These are phyloP conservation scores for Amorphotheca resinae DNA, from an alignment of 495 filamentous ascomycete species.

Conservation along the genomic window DNA sequence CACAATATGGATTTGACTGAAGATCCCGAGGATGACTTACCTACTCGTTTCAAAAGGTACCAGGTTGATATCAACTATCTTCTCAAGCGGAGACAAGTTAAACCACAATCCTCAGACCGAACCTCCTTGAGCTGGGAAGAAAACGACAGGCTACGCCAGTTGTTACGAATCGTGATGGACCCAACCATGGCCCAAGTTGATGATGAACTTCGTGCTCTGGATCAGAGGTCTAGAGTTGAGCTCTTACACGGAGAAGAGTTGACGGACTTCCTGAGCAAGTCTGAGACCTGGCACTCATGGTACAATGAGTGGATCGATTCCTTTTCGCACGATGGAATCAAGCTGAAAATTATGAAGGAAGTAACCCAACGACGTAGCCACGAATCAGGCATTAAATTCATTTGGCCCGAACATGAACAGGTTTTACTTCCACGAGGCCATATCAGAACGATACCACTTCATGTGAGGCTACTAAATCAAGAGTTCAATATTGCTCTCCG, in stretches of 20 bases:
- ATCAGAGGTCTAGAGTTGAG: neutral
- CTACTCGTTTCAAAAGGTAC: neutral
- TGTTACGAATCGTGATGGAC: neutral
- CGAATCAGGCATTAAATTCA: neutral
- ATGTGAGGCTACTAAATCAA: neutral
- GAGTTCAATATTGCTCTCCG: neutral
- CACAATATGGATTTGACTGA: neutral
- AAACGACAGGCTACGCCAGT: neutral
- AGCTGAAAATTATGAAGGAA: neutral
- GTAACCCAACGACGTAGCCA: neutral
- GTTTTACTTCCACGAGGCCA: neutral
- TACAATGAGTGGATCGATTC: neutral
- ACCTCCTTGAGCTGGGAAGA: neutral
- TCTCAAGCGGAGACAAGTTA: neutral
- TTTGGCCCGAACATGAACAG: neutral
- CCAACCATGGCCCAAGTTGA: neutral
- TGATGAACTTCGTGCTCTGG: neutral
- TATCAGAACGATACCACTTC: neutral
- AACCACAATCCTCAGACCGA: neutral
- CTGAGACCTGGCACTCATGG: neutral
- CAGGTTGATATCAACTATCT: neutral
- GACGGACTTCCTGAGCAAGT: neutral
- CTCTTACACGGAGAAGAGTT: neutral
- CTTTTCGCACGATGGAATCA: neutral
- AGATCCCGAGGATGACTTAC: neutral